Evolutionary conservation across 2,329 filamentous ascomycete genomes (phyloP), one percentile per base, ranked within the genome.

Genomic region (Pseudogymnoascus sp.): DNA sequence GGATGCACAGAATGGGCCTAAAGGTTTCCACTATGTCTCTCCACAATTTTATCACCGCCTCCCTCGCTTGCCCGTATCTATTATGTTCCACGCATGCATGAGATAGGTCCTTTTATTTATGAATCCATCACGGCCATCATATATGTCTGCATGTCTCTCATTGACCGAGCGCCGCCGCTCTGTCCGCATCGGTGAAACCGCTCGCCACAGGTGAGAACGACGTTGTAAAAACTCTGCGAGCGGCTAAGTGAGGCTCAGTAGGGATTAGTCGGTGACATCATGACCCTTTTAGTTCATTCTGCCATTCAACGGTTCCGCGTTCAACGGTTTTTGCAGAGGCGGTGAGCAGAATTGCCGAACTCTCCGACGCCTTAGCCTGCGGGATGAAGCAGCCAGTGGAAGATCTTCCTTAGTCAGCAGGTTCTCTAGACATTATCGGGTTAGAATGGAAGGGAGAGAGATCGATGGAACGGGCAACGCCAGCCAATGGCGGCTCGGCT

Each of bases 11-110:
- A 55, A 55, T 35, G 29, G 49, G 49, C 29, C 29, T 35, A 33
- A 55, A 33, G 8, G 29, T 33, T 55, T 55, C 49, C 49, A 55
- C 49, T n/a, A 41, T 45, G 49, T 55, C 49, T 55, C 29, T 55
- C 29, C 29, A 55, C 49, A 55, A 55, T 55, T 55, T 55, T 31
- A 33, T 55, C 49, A 21, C 26, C 19, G 16, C 19, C 49, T 55
- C 49, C 19, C 49, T 19, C 29, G 29, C 33, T 55, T 35, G n/a
- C 3, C 29, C 49, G 49, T 55, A 29, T 29, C 26, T 29, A 29
- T 8, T 11, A 23, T 52, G 14, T 10, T 16, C 49, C 26, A 52
- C 31, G 45, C 45, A 55, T 37, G 33, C 33, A 37, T 14, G 10
- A 37, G 10, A 23, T 21, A 55, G 6, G 26, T 19, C n/a, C 5